Evolutionary conservation across 176 grass and related monocot species (phyloP).

Genomic region (Carex kokanica): DNA sequence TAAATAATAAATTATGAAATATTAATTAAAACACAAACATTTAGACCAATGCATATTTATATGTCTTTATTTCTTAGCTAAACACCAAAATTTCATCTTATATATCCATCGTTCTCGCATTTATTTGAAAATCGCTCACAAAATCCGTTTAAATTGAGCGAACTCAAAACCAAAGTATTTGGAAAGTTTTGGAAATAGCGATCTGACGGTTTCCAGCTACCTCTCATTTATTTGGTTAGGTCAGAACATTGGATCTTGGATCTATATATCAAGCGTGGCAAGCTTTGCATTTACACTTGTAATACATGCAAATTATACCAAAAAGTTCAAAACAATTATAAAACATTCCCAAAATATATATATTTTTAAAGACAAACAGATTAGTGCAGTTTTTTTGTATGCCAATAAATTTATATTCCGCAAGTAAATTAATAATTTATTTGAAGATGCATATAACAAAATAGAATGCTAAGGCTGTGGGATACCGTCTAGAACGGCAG

Average conservation of each 20-base stretch:
- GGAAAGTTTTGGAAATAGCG: conserved; percentile 13
- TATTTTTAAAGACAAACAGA: too few relatives aligned
- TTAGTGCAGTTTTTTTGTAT: too few relatives aligned
- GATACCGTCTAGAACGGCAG: too few relatives aligned
- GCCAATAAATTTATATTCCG: too few relatives aligned
- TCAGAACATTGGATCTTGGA: background rate
- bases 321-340: background rate
- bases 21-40: background rate
- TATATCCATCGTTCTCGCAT: too few relatives aligned
- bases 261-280: background rate
- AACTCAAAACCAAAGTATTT: background rate
- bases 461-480: too few relatives aligned
- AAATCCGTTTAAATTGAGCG: background rate
- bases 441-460: too few relatives aligned
- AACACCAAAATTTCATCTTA: background rate
- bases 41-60: background rate
- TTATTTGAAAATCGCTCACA: background rate
- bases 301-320: background rate
- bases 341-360: background rate
- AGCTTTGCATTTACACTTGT: background rate
- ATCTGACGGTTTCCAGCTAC: background rate
- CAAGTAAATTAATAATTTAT: too few relatives aligned
- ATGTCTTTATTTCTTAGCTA: background rate
- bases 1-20: background rate
- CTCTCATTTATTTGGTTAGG: background rate